phyloP scores from a whole-genome alignment of 2,329 filamentous ascomycete genomes.

The Raffaelea deltoideospora region DNA sequence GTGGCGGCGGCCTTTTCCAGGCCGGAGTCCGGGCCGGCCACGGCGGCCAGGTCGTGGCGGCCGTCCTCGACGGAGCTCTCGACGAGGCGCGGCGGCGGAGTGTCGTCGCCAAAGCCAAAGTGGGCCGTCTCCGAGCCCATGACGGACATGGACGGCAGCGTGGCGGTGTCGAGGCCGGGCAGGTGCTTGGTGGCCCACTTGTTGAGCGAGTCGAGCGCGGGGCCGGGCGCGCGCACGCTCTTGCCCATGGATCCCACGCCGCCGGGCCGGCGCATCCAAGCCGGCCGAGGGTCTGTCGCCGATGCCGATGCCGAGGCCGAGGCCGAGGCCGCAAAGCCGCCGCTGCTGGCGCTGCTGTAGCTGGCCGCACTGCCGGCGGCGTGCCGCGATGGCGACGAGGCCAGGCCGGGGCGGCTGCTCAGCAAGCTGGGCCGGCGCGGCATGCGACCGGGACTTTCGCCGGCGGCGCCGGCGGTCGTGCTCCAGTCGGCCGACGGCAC shows the following conservation, averaged over 20 bases:
- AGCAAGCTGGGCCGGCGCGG: conserved; percentile 29
- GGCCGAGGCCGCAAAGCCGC: conserved; percentile 2
- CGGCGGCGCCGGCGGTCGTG: neutral
- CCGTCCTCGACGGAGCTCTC: conserved; percentile 34
- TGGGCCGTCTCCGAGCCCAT: conserved; percentile 45
- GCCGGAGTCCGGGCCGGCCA: conserved; percentile 29
- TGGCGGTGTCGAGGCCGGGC: conserved; percentile 60
- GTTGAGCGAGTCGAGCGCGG: conserved; percentile 72
- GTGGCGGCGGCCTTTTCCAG: conserved; percentile 76
- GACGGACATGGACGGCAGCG: conserved; percentile 50
- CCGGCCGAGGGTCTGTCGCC: conserved; percentile 24
- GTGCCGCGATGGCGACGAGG: conserved; percentile 20
- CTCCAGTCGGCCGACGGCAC: neutral
- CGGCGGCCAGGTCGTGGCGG: conserved; percentile 23
- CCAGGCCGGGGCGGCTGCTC: conserved; percentile 18
- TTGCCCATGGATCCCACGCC: conserved; percentile 72
- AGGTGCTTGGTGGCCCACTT: conserved; percentile 72
- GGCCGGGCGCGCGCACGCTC: conserved; percentile 59
- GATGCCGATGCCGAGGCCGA: neutral
- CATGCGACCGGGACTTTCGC: conserved; percentile 18
- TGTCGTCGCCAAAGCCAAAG: conserved; percentile 32
- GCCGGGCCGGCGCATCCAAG: conserved; percentile 67
- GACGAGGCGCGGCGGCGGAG: conserved; percentile 27
- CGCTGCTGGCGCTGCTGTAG: no score
- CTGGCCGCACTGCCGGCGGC: no score